Evolutionary conservation across 176 grass and related monocot genomes (phyloP), one percentile per base, ranked within the genome.

Genomic region (Luzula sylvatica): DNA sequence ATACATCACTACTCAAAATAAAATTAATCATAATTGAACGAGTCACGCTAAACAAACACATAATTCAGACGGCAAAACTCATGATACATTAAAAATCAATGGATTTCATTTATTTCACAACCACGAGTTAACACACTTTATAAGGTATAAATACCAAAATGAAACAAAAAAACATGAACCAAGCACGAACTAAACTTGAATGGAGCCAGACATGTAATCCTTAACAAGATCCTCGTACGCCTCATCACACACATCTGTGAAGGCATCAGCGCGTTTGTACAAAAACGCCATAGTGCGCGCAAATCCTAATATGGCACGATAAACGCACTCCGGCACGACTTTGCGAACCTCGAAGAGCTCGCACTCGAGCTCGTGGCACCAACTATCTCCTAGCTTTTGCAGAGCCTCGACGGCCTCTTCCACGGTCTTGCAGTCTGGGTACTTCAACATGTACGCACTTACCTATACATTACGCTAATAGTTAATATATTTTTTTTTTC

Each of bases 151-250:
- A 35, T 7, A 35, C 30, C 30, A 35, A 35, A 35, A 35, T 7
- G 30, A 35, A 35, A 35, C 30, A 4, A 35, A 35, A 35, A 35
- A 4, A 35, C 9, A 7, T 35, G 1, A 4, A 35, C 30, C 30
- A 35, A 35, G 30, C 30, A 35, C 9, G 30, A 35, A 35, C 30
- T 35, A 35, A 9, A 9, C 30, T 35, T 35, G 30, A 35, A 53
- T 9, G 55, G 29, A 59, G 27, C 55, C 55, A 59, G 14, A 59
- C 28, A 42, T 59, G n/a, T 18, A 59, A n/a, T 59, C 55, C 15
- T 59, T 42, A 18, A 19, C 15, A 20, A 59, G 55, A 8, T 18
- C 55, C 55, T 59, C 55, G 15, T 42, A 59, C 8, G 20, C 55
- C 4, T 38, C 55, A 11, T 59, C 55, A 8, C 27, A 42, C 13